Conservation (phyloP, 78 protist genomes). For the Dictyostelium firmibasis region DNA sequence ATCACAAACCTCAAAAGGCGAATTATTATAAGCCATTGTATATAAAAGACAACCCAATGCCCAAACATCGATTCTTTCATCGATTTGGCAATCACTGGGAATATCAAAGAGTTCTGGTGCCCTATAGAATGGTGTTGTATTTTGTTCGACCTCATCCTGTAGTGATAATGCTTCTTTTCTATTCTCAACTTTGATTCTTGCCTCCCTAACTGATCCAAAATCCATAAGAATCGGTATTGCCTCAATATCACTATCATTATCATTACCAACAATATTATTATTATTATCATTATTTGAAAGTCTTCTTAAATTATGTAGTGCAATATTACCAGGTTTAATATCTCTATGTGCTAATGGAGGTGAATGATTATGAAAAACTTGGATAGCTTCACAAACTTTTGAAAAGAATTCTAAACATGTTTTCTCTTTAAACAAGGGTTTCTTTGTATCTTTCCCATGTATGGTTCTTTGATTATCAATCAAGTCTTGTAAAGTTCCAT, state of each 20-base stretch:
- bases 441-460: slow-evolving; percentile 19
- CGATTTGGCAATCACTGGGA: slow-evolving; percentile 4
- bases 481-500: slow-evolving; percentile 70
- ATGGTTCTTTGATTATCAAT: slow-evolving; percentile 45
- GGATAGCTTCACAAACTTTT: slow-evolving; percentile 45
- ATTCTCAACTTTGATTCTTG: slow-evolving; percentile 15
- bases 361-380: slow-evolving; percentile 21
- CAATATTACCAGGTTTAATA: slow-evolving; percentile 72
- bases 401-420: not conserved
- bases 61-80: slow-evolving; percentile 81
- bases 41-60: slow-evolving; percentile 77
- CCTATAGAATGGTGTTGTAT: slow-evolving; percentile 69
- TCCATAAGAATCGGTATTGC: slow-evolving; percentile 32
- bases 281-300: not conserved
- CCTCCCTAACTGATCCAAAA: slow-evolving; percentile 63
- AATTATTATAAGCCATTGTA: slow-evolving; percentile 65
- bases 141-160: slow-evolving; percentile 63
- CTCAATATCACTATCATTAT: not conserved
- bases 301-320: not conserved
- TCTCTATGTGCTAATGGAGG: slow-evolving; percentile 72
- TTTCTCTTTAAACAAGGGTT: not conserved
- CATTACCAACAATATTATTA: not conserved
- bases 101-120: slow-evolving; percentile 80
- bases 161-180: slow-evolving; percentile 69
- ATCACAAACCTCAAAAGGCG: slow-evolving; percentile 60